Conservation (phyloP, 2,329 filamentous ascomycete species). For the Dactylellina haptotyla region DNA sequence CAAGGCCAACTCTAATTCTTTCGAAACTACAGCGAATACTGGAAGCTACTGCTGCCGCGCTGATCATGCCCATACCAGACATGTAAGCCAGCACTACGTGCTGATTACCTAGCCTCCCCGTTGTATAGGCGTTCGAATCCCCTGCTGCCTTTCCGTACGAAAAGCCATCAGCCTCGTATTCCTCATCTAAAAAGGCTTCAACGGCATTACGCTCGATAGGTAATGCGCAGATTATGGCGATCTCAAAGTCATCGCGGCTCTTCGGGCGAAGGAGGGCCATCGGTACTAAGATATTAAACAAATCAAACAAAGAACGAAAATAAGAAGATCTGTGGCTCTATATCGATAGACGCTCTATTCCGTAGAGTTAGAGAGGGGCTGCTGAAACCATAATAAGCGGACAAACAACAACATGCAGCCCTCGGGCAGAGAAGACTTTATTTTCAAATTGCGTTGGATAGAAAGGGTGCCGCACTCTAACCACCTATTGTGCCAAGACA, state of each 20-base stretch:
- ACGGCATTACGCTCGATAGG: slow-evolving; percentile 53
- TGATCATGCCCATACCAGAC: slow-evolving; percentile 44
- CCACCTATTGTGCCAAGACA: too few relatives aligned
- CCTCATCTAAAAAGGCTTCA: slow-evolving; percentile 40
- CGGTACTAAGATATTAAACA: too few relatives aligned
- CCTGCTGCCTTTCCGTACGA: slow-evolving; percentile 37
- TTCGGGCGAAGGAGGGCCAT: too few relatives aligned
- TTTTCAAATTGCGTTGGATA: too few relatives aligned
- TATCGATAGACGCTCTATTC: too few relatives aligned
- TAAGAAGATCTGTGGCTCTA: too few relatives aligned
- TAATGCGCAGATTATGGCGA: slow-evolving; percentile 53
- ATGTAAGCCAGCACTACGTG: slow-evolving; percentile 54
- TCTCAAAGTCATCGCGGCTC: slow-evolving; percentile 7
- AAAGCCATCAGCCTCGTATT: slow-evolving; percentile 13
- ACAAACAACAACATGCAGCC: too few relatives aligned
- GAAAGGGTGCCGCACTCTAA: too few relatives aligned
- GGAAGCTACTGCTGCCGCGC: slow-evolving; percentile 43
- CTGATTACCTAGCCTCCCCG: slow-evolving; percentile 52
- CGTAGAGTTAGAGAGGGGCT: too few relatives aligned
- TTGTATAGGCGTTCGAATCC: slow-evolving; percentile 56
- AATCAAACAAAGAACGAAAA: too few relatives aligned
- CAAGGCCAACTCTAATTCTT: slow-evolving; percentile 51
- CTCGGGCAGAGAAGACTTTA: too few relatives aligned
- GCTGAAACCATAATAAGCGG: too few relatives aligned
- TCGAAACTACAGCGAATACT: slow-evolving; percentile 53